Evolutionary conservation across 148 eudicot genomes (phyloP).

Genomic region (Limonium bicolor): DNA sequence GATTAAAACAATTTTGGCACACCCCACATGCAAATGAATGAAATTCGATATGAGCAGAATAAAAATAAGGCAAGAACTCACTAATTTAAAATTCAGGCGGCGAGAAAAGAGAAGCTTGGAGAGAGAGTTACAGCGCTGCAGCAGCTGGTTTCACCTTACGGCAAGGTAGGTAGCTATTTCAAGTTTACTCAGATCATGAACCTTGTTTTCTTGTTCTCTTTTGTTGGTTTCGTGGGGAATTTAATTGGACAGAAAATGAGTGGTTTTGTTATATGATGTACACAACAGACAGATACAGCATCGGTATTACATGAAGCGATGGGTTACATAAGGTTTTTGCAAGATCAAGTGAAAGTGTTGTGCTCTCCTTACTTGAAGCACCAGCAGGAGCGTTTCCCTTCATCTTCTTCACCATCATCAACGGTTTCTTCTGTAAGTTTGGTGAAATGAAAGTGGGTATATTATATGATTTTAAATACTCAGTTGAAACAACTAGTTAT

Average conservation of each 20-base stretch:
- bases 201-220: neutral
- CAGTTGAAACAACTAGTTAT: too few species aligned
- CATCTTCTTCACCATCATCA: too few species aligned
- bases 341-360: conserved; percentile 28
- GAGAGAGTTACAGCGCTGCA: conserved; percentile 21
- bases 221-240: neutral
- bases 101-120: conserved; percentile 22
- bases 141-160: conserved; percentile 29
- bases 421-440: too few species aligned
- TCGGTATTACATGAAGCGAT: conserved; percentile 31
- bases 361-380: conserved; percentile 24
- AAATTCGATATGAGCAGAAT: neutral
- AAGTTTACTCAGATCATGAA: neutral
- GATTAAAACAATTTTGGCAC: neutral
- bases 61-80: too few species aligned
- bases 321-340: conserved; percentile 30
- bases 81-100: conserved; percentile 10
- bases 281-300: conserved; percentile 28
- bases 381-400: conserved; percentile 8
- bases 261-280: too few species aligned
- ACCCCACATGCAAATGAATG: neutral
- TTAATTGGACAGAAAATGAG: neutral
- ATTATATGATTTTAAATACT: too few species aligned
- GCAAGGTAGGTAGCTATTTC: conserved; percentile 29
- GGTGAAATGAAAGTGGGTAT: too few species aligned